Conservation (phyloP, 1,139 yeast genomes). For the Nadsonia commutata region DNA sequence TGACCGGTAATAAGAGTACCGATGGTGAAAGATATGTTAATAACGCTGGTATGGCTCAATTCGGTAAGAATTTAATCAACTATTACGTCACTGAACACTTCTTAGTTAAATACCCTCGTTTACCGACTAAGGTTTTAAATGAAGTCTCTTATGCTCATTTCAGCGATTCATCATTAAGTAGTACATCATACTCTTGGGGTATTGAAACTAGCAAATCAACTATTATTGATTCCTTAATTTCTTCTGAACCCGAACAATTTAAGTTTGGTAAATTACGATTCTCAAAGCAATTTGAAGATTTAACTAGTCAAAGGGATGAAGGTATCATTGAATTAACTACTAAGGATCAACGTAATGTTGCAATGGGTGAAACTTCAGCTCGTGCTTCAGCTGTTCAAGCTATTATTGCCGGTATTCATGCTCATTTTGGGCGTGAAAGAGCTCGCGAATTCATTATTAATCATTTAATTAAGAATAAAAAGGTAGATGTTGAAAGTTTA, state of each 20-base stretch:
- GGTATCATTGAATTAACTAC: conserved; percentile 27
- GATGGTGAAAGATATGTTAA: conserved; percentile 35
- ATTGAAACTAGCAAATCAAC: conserved; percentile 58
- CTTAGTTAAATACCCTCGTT: conserved; percentile 67
- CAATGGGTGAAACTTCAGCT: conserved; percentile 1
- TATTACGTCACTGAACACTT: conserved; percentile 66
- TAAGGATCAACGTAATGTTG: neutral
- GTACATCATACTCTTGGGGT: conserved; percentile 71
- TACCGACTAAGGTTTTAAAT: conserved; percentile 66
- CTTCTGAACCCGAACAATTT: conserved; percentile 48
- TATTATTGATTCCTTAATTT: conserved; percentile 50
- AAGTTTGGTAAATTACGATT: conserved; percentile 22
- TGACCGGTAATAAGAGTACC: conserved; percentile 27
- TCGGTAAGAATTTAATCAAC: conserved; percentile 66
- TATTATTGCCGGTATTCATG: conserved; percentile 28
- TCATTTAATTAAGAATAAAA: conserved; percentile 59
- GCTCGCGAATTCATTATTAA: conserved; percentile 52
- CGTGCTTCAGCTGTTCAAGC: conserved; percentile 31
- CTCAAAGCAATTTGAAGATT: conserved; percentile 12
- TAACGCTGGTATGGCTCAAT: conserved; percentile 64
- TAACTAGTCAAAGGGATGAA: conserved; percentile 20
- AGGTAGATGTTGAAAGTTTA: conserved; percentile 56
- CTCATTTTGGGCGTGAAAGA: conserved; percentile 39
- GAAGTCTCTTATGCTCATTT: conserved; percentile 61
- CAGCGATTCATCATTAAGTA: conserved; percentile 48